Evolutionary conservation across 371 early-diverging fungal genomes (phyloP), one percentile per base, ranked within the genome.

Genomic region (Actinomucor elegans): DNA sequence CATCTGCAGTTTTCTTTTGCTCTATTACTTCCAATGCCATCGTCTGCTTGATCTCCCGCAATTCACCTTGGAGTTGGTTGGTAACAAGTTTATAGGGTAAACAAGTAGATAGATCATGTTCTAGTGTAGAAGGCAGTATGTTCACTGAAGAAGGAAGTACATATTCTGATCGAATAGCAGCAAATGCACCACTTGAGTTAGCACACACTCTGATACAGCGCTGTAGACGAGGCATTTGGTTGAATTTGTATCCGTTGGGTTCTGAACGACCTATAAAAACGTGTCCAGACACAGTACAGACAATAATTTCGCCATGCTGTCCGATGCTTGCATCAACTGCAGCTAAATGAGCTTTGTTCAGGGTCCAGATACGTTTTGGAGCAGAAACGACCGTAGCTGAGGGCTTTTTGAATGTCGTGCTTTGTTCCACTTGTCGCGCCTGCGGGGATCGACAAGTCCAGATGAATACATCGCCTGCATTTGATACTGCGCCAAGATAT

Each of bases 141-240:
- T 34, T 24, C 1, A 27, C 11, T 4, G 33, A 34, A 12, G 50
- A 29, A 0, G 38, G 44, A n/a, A 55, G 31, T 11, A 34, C 36
- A 20, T 64, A 55, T 18, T 81, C 85, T 3, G 82, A 67, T n/a
- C 82, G 73, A 20, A 84, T 38, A 1, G 80, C 85, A 21, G 77
- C 80, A 73, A 77, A 84, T 9, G 85, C 79, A n/a, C 80, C 81
- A 38, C 77, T 78, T 12, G 81, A 70, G 48, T 73, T 84, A 2
- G 79, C 79, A 26, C 70, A 67, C 0, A 84, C 85, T 23, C 58
- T 66, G 7, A 84, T 71, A 33, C 77, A 69, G 20, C 82, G 64
- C 32, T 84, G 81, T 10, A 84, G 53, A 37, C 69, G 63, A 3
- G 78, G 76, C 9, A 82, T 49, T 10, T 70, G 66, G n/a, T 24